These are phyloP conservation scores for Epicoccum sorghinum DNA, from an alignment of 2,329 filamentous ascomycete genomes.

Conservation along the genomic window DNA sequence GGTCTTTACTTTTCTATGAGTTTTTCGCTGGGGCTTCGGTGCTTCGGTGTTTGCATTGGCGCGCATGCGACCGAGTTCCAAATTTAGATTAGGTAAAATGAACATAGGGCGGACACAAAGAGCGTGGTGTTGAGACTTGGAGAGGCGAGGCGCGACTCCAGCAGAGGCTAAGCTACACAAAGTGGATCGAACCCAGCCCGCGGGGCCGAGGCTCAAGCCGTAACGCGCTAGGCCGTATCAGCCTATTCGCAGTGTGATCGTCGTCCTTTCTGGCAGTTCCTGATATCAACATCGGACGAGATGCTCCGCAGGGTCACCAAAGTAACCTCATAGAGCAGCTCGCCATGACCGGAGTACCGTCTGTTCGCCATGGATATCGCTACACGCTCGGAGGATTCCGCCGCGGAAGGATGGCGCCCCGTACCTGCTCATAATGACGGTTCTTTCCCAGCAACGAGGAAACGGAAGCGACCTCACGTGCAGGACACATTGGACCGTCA, in stretches of 20 bases:
- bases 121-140: neutral
- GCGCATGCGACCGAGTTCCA: neutral
- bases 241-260: no score
- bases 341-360: neutral
- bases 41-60: neutral
- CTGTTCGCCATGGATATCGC: no score
- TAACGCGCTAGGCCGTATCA: no score
- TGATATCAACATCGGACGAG: no score
- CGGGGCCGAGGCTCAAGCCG: no score
- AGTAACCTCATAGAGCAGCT: no score
- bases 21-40: neutral
- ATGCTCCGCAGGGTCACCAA: no score
- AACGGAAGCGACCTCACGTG: neutral
- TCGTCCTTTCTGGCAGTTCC: no score
- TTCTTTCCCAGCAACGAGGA: neutral
- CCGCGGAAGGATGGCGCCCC: no score
- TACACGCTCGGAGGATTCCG: neutral
- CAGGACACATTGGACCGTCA: neutral
- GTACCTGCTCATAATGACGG: neutral
- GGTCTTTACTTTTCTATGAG: constrained; percentile 22
- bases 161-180: neutral
- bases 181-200: no score
- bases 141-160: neutral
- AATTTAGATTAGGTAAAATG: neutral
- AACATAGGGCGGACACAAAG: neutral